phyloP scores from a whole-genome alignment of 2,329 filamentous ascomycete genomes.

The Nigrospora osmanthi region DNA sequence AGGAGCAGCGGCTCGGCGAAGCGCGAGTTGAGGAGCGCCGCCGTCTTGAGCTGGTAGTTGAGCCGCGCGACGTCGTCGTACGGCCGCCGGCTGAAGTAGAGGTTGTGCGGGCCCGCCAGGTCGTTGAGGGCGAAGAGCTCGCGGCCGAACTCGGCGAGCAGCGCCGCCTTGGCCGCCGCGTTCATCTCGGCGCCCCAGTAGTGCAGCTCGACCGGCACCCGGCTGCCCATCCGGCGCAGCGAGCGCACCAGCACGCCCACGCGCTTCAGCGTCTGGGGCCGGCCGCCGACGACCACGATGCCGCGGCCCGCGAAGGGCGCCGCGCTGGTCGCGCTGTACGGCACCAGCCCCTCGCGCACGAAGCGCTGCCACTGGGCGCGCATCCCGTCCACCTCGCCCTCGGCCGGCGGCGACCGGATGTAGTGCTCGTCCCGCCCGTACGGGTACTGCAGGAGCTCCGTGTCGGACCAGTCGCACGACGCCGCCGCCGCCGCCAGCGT shows the following conservation, averaged over 20 bases:
- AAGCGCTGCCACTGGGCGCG: background rate
- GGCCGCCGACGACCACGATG: conserved; percentile 21
- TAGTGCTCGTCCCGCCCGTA: background rate
- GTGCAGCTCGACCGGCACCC: conserved; percentile 19
- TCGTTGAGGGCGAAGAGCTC: conserved; percentile 18
- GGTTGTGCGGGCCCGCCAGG: conserved; percentile 15
- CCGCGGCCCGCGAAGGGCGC: conserved; percentile 15
- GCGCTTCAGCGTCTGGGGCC: conserved; percentile 12
- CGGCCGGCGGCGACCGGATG: background rate
- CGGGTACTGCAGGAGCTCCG: background rate
- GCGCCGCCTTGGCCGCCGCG: conserved; percentile 6
- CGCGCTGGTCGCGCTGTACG: background rate
- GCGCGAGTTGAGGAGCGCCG: conserved; percentile 23
- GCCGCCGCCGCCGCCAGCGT: background rate
- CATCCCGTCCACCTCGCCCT: background rate
- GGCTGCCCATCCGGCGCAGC: conserved; percentile 9
- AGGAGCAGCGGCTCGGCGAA: conserved; percentile 24
- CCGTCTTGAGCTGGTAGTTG: conserved; percentile 25
- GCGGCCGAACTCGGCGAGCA: conserved; percentile 7
- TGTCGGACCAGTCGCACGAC: background rate
- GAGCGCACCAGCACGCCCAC: conserved; percentile 11
- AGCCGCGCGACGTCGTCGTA: conserved; percentile 18
- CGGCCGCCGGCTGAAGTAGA: conserved; percentile 19
- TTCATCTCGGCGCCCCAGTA: conserved; percentile 19
- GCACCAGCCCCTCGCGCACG: background rate